phyloP scores from a whole-genome alignment of 495 filamentous ascomycete species.

The Neurospora sp. region DNA sequence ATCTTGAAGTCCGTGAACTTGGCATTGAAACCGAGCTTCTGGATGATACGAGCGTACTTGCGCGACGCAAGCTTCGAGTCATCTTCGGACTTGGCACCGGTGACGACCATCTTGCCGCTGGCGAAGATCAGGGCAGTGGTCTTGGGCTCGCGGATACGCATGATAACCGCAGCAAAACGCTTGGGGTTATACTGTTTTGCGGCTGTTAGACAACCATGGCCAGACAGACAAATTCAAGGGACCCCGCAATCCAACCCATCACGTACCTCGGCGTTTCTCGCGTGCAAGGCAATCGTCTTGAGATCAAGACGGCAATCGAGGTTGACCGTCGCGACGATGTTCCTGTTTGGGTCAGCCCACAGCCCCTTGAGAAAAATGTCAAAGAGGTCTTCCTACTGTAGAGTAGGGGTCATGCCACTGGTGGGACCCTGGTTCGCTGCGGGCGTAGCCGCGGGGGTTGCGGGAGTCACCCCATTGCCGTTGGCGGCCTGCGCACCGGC shows the following conservation, averaged over 20 bases:
- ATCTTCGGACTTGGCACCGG: slow-evolving; percentile 96
- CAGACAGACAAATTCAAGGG: slow-evolving; percentile 28
- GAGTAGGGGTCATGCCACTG: slow-evolving; percentile 82
- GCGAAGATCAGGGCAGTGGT: slow-evolving; percentile 97
- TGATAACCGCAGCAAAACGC: slow-evolving; percentile 99
- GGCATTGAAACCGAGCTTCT: slow-evolving; percentile 98
- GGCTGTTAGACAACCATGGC: slow-evolving; percentile 23
- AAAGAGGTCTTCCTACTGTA: slow-evolving; percentile 79
- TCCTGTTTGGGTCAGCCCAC: slow-evolving; percentile 69
- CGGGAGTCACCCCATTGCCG: slow-evolving; percentile 84
- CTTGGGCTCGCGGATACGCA: slow-evolving; percentile 99
- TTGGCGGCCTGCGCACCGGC: slow-evolving; percentile 44
- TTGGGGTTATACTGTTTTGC: slow-evolving; percentile 37
- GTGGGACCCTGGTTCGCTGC: slow-evolving; percentile 66
- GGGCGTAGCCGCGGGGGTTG: slow-evolving; percentile 91
- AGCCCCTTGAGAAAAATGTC: slow-evolving; percentile 14
- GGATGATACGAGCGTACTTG: slow-evolving; percentile 98
- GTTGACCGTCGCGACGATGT: slow-evolving; percentile 99
- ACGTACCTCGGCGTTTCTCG: slow-evolving; percentile 78
- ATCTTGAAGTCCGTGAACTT: slow-evolving; percentile 99
- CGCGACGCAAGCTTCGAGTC: slow-evolving; percentile 93
- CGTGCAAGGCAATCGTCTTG: slow-evolving; percentile 98
- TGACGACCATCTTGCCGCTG: slow-evolving; percentile 99
- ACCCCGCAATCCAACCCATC: slow-evolving; percentile 10
- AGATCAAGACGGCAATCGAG: slow-evolving; percentile 95